Evolutionary conservation across 176 grass and related monocot species (phyloP).

Genomic region (Oryza officinalis): DNA sequence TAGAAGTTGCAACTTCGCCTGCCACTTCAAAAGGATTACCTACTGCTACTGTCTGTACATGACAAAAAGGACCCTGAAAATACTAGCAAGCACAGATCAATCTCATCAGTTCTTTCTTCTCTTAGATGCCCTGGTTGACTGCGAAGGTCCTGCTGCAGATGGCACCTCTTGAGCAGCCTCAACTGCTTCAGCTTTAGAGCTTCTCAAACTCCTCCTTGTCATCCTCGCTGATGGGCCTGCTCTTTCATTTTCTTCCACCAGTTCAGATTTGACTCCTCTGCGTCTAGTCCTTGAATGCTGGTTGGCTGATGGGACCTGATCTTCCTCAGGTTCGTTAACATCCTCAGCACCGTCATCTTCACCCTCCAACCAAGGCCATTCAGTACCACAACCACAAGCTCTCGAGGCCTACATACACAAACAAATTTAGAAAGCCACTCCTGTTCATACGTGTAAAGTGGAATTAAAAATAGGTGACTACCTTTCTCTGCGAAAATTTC

Average conservation of each 20-base stretch:
- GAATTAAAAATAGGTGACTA: conserved; percentile 7
- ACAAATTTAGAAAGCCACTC: background rate
- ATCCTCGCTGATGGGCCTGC: background rate
- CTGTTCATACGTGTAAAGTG: conserved; percentile 6
- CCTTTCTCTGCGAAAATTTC: conserved; percentile 73
- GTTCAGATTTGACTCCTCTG: conserved; percentile 48
- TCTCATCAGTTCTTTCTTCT: conserved; percentile 32
- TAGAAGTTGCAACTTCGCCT: background rate
- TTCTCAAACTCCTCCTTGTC: conserved; percentile 37
- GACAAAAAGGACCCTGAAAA: background rate
- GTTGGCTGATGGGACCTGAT: conserved; percentile 13
- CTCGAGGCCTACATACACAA: conserved; percentile 48
- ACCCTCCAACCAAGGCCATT: conserved; percentile 59
- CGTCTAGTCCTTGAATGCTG: conserved; percentile 33
- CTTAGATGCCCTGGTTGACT: conserved; percentile 17
- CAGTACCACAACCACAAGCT: conserved; percentile 65
- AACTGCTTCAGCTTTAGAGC: conserved; percentile 35
- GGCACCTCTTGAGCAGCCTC: background rate
- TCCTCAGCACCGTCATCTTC: conserved; percentile 38
- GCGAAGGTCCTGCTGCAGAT: conserved; percentile 24
- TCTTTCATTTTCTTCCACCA: conserved; percentile 36
- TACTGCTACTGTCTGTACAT: conserved; percentile 7
- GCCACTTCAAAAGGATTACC: conserved; percentile 16
- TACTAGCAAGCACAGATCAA: background rate
- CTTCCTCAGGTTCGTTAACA: conserved; percentile 30